Evolutionary conservation across 495 filamentous ascomycete species (phyloP), one percentile per base, ranked within the genome.

Genomic region (Extremus antarcticus): DNA sequence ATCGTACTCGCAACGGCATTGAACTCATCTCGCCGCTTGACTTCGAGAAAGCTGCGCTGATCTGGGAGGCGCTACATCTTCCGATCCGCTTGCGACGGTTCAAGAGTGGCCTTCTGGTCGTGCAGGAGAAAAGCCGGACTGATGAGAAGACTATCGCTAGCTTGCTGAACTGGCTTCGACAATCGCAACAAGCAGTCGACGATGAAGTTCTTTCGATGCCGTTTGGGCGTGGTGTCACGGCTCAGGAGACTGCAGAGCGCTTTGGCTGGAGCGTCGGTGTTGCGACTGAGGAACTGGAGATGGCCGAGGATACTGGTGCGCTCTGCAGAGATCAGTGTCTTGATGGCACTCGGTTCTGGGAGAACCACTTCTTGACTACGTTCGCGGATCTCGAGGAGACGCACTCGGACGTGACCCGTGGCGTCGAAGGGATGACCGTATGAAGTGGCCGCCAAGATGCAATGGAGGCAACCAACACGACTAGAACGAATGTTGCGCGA

Each of bases 211-310:
- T 23, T 29, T 2, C 2, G 43, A 10, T 29, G 50, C 10, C 38
- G 3, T 61, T 58, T 40, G 94, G 91, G 1, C 76, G 81, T 40
- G 87, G 90, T 3, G 82, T 99, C 22, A 97, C 89, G 3, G 89
- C 90, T 8, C 85, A 91, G 61, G 90, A 96, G 65, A 79, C 80
- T 0, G 92, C 92, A 0, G 88, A 94, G 69, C 76, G 78, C 48
- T 99, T 99, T 71, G 88, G 90, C 21, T 99, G 92, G 92, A 97
- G 92, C 67, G 85, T 99, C 16, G 94, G 94, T n/a, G 92, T 99
- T 20, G 94, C 92, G 2, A 82, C 81, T 51, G 94, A 97, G 65
- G 94, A 97, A 68, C 70, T 99, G 25, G 90, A 95, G 69, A 96
- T 97, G 92, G 92, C 66, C 2, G 70, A 73, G 47, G 70, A 73